These are phyloP conservation scores for Westerdykella sp. DNA, from an alignment of 2,329 filamentous ascomycete species.

Conservation along the genomic window DNA sequence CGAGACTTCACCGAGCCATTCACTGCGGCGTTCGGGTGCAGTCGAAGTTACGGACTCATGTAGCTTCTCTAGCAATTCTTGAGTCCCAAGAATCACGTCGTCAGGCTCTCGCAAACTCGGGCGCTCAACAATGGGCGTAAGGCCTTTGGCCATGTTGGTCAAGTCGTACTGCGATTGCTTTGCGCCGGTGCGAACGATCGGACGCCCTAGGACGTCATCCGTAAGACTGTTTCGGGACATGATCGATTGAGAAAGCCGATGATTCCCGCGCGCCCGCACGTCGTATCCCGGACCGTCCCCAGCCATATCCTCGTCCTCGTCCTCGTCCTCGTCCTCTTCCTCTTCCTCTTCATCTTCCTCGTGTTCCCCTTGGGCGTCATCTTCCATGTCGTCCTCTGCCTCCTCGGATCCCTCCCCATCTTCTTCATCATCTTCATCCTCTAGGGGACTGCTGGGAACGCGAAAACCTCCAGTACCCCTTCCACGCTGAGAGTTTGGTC, in stretches of 20 bases:
- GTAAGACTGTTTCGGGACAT: conserved; percentile 34
- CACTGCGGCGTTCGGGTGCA: conserved; percentile 22
- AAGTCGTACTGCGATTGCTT: conserved; percentile 56
- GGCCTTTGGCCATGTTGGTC: conserved; percentile 63
- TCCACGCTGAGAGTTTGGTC: conserved; percentile 24
- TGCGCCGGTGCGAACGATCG: conserved; percentile 22
- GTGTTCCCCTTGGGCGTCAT: conserved; percentile 26
- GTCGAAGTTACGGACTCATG: conserved; percentile 29
- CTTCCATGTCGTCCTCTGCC: conserved; percentile 21
- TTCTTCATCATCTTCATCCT: conserved; percentile 27
- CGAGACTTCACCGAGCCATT: conserved; percentile 22
- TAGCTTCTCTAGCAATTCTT: conserved; percentile 54
- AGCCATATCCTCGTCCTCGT: conserved; percentile 12
- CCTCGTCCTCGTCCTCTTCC: conserved; percentile 10
- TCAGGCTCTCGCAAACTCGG: conserved; percentile 63
- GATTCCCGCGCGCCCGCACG: conserved; percentile 16
- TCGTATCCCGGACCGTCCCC: conserved; percentile 41
- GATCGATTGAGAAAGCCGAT: conserved; percentile 25
- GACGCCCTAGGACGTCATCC: conserved; percentile 16
- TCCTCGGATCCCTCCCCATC: conserved; percentile 34
- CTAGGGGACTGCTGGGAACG: conserved; percentile 35
- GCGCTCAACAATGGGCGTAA: conserved; percentile 53
- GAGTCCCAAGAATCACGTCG: conserved; percentile 67
- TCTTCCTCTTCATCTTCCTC: conserved; percentile 39
- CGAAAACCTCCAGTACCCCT: conserved; percentile 21